Base-by-base conservation (phyloP, 805 yeast genomes). In the Sungouiozyma ichnusensis region DNA sequence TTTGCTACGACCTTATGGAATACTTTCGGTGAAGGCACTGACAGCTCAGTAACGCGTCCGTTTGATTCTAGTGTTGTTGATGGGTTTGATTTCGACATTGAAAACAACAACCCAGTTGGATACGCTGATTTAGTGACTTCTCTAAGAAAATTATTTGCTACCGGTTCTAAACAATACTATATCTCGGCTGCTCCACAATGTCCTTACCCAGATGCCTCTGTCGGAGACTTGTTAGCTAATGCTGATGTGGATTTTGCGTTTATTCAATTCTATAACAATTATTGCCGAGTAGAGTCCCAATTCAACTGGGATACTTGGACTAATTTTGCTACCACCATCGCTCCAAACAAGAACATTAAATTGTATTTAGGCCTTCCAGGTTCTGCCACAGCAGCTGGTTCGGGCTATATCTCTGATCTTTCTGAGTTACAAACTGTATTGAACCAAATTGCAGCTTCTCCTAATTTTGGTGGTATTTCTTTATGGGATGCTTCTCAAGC, bases 151-250 rank as follows among this genome's bases (percentile, higher is more conserved):
- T 60, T 65, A 35, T 77, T 72, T 50, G 76, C 68, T 9, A 63
- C 68, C 34, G 66, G 77, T 29, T 68, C 81, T 37, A 82, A 79
- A 62, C 52, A 63, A 20, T 84, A 79, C 66, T 84, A 80, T 59
- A 66, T 86, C 36, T 77, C 94, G 41, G 95, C 95, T 49, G 90
- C 96, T 48, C 96, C 96, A 16, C 95, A 86, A 66, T 88, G 96
- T 67, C 81, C 77, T 19, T 82, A 79, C 60, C 95, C 95, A 16
- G 96, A 87, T 65, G 79, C 75, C 38, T 72, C 62, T 37, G 67
- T 79, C 29, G 82, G 82, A 62, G 71, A 75, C 44, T 69, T 75
- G 41, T 63, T 83, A 51, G 69, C 69, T 27, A 67, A 68, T 33
- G 77, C 85, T 9, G 68, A 74, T 33, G 68, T 87, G 50, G 95